Evolutionary conservation across 2,329 filamentous ascomycete genomes (phyloP), one percentile per base, ranked within the genome.

Genomic region (Penicillium fuscoglaucum): DNA sequence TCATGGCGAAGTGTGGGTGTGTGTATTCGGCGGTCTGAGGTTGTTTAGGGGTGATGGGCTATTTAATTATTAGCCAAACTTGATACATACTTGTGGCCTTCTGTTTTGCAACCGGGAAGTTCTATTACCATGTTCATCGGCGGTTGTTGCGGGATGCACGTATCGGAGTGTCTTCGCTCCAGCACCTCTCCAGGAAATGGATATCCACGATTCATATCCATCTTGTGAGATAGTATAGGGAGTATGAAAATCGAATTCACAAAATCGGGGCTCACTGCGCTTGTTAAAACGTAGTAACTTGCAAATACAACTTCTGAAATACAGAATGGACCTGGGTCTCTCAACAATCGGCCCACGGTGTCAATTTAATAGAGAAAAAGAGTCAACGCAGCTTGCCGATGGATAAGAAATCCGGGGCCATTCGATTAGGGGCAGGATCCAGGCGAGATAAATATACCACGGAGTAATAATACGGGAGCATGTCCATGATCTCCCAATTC

Each of bases 1-100:
- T 66, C 55, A 76, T 62, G n/a, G 72, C 73, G 48, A 71, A 76
- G 52, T 76, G 74, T 6, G 69, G 65, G 35, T 73, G 72, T 26
- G 70, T 68, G 12, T 71, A 62, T 21, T 67, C 62, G 12, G 66
- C 53, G 40, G 59, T 59, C 21, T 56, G 52, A 17, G 64, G 45
- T 53, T 63, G 63, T 13, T 65, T 62, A 37, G 64, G 59, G 52
- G 61, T 55, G 31, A 61, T 57, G 2, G 67, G 46, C 67, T 70
- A 52, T 58, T 51, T 26, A 33, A 39, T 13, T 39, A 8, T 57
- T 21, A 58, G 51, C 26, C 29, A 29, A 28, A 24, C 29, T n/a
- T 24, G 35, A 24, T 15, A 21, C 13, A 24, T 15, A 21, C 10
- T 44, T 5, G 41, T 24, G 35, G 17, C 3, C 12, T 41, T 54